These are phyloP conservation scores for Botryotinia calthae DNA, from an alignment of 2,329 filamentous ascomycete species.

Conservation along the genomic window DNA sequence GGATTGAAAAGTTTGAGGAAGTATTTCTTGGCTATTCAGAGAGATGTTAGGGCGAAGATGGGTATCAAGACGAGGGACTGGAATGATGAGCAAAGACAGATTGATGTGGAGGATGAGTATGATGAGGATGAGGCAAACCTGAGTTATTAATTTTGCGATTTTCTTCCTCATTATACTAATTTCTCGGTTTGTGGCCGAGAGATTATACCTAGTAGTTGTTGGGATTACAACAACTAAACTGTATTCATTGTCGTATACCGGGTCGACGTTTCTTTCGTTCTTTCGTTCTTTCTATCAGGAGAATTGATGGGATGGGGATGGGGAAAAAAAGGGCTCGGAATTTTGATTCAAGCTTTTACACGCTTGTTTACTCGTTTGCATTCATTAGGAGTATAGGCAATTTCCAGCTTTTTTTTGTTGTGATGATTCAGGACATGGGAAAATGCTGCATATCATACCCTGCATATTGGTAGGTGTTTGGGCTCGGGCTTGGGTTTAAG, in stretches of 20 bases:
- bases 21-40: conserved; percentile 86
- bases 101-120: conserved; percentile 10
- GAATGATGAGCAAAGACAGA: conserved; percentile 9
- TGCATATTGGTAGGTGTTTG: conserved; percentile 13
- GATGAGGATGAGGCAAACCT: conserved; percentile 18
- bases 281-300: background rate
- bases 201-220: background rate
- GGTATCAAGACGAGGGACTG: conserved; percentile 20
- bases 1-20: conserved; percentile 74
- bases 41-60: conserved; percentile 57
- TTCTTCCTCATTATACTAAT: background rate
- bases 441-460: conserved; percentile 17
- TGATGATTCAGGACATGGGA: conserved; percentile 15
- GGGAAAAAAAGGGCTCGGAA: background rate
- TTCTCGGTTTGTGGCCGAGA: background rate
- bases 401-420: background rate
- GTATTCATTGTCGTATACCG: background rate
- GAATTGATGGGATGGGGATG: background rate
- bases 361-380: conserved; percentile 3
- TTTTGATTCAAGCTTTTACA: background rate
- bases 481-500: background rate
- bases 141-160: conserved; percentile 13
- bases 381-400: conserved; percentile 10
- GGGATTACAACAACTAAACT: background rate
- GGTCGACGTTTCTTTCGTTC: background rate